These are phyloP conservation scores for Backusella morwellensis DNA, from an alignment of 192 early-diverging fungal genomes.

Conservation along the genomic window DNA sequence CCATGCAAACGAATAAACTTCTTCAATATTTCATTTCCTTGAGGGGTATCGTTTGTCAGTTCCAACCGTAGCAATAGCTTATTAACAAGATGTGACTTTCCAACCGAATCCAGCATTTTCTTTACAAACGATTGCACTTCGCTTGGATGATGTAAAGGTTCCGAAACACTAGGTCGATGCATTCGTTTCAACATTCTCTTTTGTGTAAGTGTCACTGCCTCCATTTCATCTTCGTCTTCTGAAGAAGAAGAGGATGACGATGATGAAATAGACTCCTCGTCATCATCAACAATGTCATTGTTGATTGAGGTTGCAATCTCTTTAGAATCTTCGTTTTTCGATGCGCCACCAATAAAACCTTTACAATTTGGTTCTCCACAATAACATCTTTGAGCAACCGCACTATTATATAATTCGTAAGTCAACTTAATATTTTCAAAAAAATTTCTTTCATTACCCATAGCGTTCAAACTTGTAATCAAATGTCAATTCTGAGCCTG, in stretches of 20 bases:
- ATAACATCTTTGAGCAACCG: slow-evolving; percentile 87
- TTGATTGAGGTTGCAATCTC: slow-evolving; percentile 53
- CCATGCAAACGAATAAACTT: slow-evolving; percentile 67
- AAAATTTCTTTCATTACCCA: slow-evolving; percentile 49
- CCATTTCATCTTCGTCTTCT: slow-evolving; percentile 42
- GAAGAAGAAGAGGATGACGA: slow-evolving; percentile 32
- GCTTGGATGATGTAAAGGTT: slow-evolving; percentile 62
- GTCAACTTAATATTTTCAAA: not conserved
- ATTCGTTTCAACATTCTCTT: slow-evolving; percentile 35
- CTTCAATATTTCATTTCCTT: slow-evolving; percentile 43
- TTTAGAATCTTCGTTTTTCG: slow-evolving; percentile 57
- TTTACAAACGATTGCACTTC: slow-evolving; percentile 75
- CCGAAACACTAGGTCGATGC: slow-evolving; percentile 27
- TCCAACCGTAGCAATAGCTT: slow-evolving; percentile 65
- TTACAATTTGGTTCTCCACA: slow-evolving; percentile 87
- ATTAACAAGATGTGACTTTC: slow-evolving; percentile 50
- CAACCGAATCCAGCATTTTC: slow-evolving; percentile 61
- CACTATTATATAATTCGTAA: slow-evolving; percentile 40
- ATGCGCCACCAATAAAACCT: slow-evolving; percentile 87
- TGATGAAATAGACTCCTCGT: slow-evolving; percentile 27
- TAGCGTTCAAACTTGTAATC: slow-evolving; percentile 98
- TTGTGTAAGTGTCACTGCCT: slow-evolving; percentile 37
- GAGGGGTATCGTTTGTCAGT: slow-evolving; percentile 42
- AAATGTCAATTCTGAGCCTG: slow-evolving; percentile 91
- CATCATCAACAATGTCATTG: slow-evolving; percentile 27